These are phyloP conservation scores for Saturnispora ahearnii DNA, from an alignment of 805 yeast species.

Conservation along the genomic window DNA sequence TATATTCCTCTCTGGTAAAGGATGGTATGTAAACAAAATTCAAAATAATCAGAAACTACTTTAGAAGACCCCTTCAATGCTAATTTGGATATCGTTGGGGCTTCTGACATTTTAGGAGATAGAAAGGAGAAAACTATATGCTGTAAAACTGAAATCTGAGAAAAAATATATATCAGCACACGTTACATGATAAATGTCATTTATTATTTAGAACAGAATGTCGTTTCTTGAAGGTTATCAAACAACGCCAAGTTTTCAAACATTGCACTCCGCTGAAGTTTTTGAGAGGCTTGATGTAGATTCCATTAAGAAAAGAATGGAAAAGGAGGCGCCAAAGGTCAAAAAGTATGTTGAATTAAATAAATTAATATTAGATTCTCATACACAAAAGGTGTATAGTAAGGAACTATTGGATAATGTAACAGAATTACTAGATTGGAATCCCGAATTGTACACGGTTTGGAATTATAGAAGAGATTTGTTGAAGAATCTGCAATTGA, in stretches of 20 bases:
- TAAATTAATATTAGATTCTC: constrained; percentile 33
- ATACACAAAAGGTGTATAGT: constrained; percentile 22
- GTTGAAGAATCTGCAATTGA: constrained; percentile 29
- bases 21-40: constrained; percentile 70
- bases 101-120: background rate
- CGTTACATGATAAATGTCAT: too few species aligned
- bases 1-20: constrained; percentile 86
- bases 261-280: constrained; percentile 66
- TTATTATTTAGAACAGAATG: constrained; percentile 3
- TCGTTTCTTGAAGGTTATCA: constrained; percentile 15
- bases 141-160: too few species aligned
- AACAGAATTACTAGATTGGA: constrained; percentile 46
- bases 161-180: background rate
- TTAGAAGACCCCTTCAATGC: constrained; percentile 73
- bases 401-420: constrained; percentile 42
- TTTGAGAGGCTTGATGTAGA: constrained; percentile 43
- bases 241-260: constrained; percentile 12
- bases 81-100: constrained; percentile 38
- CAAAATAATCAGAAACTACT: constrained; percentile 74
- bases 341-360: constrained; percentile 41
- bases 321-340: constrained; percentile 56
- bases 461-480: constrained; percentile 89
- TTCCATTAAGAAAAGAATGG: constrained; percentile 40
- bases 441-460: constrained; percentile 81
- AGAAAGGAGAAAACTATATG: too few species aligned